phyloP scores from a whole-genome alignment of 306 rosid genomes.

The Prunus mume region DNA sequence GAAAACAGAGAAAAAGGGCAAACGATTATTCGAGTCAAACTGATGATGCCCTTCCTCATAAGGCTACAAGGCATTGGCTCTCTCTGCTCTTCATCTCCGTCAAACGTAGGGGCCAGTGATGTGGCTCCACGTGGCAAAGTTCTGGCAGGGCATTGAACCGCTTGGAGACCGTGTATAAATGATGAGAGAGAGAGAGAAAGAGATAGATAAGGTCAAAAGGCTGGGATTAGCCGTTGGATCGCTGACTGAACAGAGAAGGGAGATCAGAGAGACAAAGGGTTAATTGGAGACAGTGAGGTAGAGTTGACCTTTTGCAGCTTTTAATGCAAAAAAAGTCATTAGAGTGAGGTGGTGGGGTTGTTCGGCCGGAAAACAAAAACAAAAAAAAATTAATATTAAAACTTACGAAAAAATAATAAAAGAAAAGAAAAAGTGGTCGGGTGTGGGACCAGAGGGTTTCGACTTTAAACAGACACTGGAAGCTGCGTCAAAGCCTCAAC shows the following conservation, averaged over 20 bases:
- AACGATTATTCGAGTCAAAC: conserved; percentile 23
- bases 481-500: conserved; percentile 17
- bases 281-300: conserved; percentile 62
- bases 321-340: conserved; percentile 55
- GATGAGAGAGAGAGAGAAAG: conserved; percentile 4
- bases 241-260: conserved; percentile 18
- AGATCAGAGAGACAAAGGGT: conserved; percentile 4
- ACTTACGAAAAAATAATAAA: background rate
- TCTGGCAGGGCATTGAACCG: conserved; percentile 24
- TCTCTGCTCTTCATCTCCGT: conserved; percentile 24
- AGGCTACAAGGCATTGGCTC: conserved; percentile 10
- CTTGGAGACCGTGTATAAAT: conserved; percentile 28
- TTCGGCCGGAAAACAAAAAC: background rate
- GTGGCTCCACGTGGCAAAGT: conserved; percentile 28
- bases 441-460: conserved; percentile 20
- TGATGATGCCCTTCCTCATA: conserved; percentile 9
- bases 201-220: conserved; percentile 56
- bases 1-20: background rate
- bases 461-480: conserved; percentile 46
- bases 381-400: background rate
- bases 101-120: conserved; percentile 34
- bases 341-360: conserved; percentile 21
- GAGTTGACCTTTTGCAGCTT: conserved; percentile 74
- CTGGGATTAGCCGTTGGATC: conserved; percentile 65
- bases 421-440: background rate